phyloP scores from a whole-genome alignment of 768 basidiomycete genomes.

The Leccinum rimulosum region DNA sequence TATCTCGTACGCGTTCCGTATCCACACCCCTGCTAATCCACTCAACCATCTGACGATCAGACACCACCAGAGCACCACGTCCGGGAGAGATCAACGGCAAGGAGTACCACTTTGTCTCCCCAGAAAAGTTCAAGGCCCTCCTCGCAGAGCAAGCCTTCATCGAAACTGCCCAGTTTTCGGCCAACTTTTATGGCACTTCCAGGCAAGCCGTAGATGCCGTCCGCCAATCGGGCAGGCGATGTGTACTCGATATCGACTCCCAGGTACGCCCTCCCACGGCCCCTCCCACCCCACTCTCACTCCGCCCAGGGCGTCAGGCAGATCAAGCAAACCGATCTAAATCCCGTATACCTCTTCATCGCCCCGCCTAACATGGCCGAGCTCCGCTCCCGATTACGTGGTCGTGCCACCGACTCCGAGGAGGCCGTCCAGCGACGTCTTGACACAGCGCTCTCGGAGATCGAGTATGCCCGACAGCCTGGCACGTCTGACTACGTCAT shows the following conservation, averaged over 20 bases:
- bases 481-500: constrained; percentile 79
- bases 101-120: constrained; percentile 83
- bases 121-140: constrained; percentile 68
- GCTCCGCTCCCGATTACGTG: constrained; percentile 67
- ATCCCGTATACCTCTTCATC: constrained; percentile 90
- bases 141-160: constrained; percentile 77
- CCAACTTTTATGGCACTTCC: constrained; percentile 92
- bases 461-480: constrained; percentile 78
- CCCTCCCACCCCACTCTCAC: not conserved
- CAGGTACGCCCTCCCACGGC: constrained; percentile 47
- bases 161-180: constrained; percentile 91
- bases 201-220: constrained; percentile 72
- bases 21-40: not conserved
- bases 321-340: constrained; percentile 77
- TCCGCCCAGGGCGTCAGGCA: constrained; percentile 78
- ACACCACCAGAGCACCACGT: constrained; percentile 86
- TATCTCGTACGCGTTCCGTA: constrained; percentile 66
- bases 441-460: constrained; percentile 72
- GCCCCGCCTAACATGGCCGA: constrained; percentile 78
- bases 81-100: constrained; percentile 79
- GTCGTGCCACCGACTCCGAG: constrained; percentile 83
- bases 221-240: constrained; percentile 66
- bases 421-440: constrained; percentile 72
- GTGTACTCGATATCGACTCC: constrained; percentile 94
- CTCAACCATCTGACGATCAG: constrained; percentile 35